These are phyloP conservation scores for Rosa lucieae DNA, from an alignment of 306 rosid genomes.

Conservation along the genomic window DNA sequence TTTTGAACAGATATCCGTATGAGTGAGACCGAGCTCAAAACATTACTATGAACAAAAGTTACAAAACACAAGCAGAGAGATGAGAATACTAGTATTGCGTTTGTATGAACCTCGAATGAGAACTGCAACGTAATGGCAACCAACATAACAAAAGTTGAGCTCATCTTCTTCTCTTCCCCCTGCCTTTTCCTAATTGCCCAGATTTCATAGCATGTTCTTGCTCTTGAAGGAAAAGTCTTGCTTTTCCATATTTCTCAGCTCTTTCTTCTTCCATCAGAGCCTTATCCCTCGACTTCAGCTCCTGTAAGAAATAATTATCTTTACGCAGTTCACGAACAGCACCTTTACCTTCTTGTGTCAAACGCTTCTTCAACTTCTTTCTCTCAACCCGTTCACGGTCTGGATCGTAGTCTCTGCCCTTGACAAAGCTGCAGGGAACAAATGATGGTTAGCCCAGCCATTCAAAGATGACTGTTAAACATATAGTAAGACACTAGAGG, in stretches of 20 bases:
- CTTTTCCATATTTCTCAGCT: slow-evolving; percentile 64
- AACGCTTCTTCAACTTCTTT: slow-evolving; percentile 61
- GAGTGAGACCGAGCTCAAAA: background rate
- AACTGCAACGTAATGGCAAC: background rate
- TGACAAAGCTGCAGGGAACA: slow-evolving; percentile 66
- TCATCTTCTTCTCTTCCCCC: slow-evolving; percentile 61
- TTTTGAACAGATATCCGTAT: background rate
- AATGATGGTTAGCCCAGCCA: slow-evolving; percentile 24
- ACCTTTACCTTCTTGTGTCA: slow-evolving; percentile 72
- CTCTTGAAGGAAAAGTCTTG: slow-evolving; percentile 78
- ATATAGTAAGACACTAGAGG: background rate
- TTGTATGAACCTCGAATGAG: background rate
- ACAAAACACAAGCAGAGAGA: background rate
- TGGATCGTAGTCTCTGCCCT: slow-evolving; percentile 88
- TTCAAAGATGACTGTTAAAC: background rate
- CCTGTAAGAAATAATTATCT: slow-evolving; percentile 73
- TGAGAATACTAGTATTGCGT: background rate
- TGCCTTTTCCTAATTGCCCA: slow-evolving; percentile 88
- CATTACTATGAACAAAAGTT: background rate
- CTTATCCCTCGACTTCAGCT: slow-evolving; percentile 65
- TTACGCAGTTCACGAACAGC: slow-evolving; percentile 88
- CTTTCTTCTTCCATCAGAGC: slow-evolving; percentile 55
- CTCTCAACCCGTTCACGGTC: slow-evolving; percentile 62
- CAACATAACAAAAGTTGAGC: background rate
- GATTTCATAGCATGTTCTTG: slow-evolving; percentile 89